phyloP scores from a whole-genome alignment of 2,329 filamentous ascomycete species.

The Calcarisporium arbuscula region DNA sequence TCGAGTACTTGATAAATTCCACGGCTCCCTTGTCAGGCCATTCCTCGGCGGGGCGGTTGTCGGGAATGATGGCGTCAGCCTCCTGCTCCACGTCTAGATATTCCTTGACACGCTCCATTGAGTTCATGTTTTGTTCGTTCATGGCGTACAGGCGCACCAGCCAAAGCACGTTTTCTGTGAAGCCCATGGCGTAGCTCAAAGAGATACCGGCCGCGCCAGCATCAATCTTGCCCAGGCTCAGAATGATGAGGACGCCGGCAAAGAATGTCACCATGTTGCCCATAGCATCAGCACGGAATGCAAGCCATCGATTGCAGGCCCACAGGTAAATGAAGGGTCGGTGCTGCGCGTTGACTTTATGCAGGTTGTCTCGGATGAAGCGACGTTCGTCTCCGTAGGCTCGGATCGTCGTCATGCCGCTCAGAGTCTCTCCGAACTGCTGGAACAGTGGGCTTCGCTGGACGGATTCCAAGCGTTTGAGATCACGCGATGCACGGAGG shows the following conservation, averaged over 20 bases:
- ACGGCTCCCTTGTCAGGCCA: slow-evolving; percentile 86
- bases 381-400: slow-evolving; percentile 91
- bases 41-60: slow-evolving; percentile 67
- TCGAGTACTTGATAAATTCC: slow-evolving; percentile 84
- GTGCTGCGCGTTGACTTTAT: slow-evolving; percentile 82
- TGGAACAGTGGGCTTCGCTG: slow-evolving; percentile 94
- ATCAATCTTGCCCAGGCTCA: slow-evolving; percentile 77
- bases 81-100: slow-evolving; percentile 96
- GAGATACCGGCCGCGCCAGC: slow-evolving; percentile 90
- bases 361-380: slow-evolving; percentile 87
- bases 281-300: slow-evolving; percentile 83
- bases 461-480: slow-evolving; percentile 91
- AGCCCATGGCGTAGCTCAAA: slow-evolving; percentile 91
- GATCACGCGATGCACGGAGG: slow-evolving; percentile 83
- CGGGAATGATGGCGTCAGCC: slow-evolving; percentile 68
- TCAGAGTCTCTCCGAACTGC: slow-evolving; percentile 93
- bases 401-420: slow-evolving; percentile 91
- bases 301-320: slow-evolving; percentile 95
- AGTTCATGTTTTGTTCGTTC: slow-evolving; percentile 99
- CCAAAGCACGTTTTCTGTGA: slow-evolving; percentile 96
- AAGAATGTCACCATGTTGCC: slow-evolving; percentile 92
- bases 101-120: slow-evolving; percentile 94
- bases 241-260: slow-evolving; percentile 82
- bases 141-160: slow-evolving; percentile 87
- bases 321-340: slow-evolving; percentile 94